Base-by-base conservation (phyloP, 306 rosid genomes). In the Morella rubra region DNA sequence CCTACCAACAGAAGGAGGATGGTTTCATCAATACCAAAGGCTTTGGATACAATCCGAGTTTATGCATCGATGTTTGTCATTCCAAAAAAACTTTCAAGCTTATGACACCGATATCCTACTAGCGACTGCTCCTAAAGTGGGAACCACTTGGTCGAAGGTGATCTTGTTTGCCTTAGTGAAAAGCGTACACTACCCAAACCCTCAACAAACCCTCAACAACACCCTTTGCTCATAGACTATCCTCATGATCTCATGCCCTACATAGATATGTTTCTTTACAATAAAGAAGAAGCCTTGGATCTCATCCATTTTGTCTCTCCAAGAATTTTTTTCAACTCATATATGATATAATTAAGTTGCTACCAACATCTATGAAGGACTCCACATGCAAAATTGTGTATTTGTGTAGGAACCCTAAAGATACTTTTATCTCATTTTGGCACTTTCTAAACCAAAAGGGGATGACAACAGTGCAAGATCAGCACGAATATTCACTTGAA, bases 21-120 rank as follows among this genome's bases (percentile, higher is more conserved):
- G 84, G 88, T 52, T 86, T 20, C 71, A 79, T 22, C 84, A 65
- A 24, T 84, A 79, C 77, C 84, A 86, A 15, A 88, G 90, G 2
- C 81, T 77, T 45, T 86, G 90, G 87, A 7, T 45, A 7, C 11
- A 7, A 45, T 0, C 49, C 9, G 1, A 11, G 49, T 45, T 7
- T 2, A 7, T 20, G 24, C 40, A 59, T 2, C 27, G 65, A n/a
- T 5, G 18, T 19, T 2, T 59, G 0, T 24, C 71, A 0, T 45
- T 13, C n/a, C 78, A 45, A 47, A 64, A 50, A 14, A 12, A 75
- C 14, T 75, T 60, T 44, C 41, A 61, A 60, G 54, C 78, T 20
- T 71, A 19, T n/a, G 71, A 74, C 56, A 22, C 20, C 9, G 71
- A 74, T 51, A 61, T 74, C 6, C 2, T 74, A 9, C 15, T 74